Conservation (phyloP, 805 yeast species). For the Candida hungchunana region DNA sequence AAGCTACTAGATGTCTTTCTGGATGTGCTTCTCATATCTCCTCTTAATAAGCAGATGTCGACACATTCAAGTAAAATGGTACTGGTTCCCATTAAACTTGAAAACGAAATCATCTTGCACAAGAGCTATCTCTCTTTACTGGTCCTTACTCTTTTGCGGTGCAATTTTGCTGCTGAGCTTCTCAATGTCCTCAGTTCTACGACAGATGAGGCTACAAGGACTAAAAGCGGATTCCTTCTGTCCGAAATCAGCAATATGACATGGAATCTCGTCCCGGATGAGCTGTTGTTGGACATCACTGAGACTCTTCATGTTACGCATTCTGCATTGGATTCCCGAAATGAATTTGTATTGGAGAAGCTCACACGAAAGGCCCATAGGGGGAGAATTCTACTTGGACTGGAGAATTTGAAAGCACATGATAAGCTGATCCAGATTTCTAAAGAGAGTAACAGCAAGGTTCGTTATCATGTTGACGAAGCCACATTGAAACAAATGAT, state of each 20-base stretch:
- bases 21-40: conserved; percentile 58
- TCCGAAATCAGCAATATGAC: conserved; percentile 58
- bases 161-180: conserved; percentile 50
- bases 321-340: conserved; percentile 20
- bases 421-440: conserved; percentile 24
- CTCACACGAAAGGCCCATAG: conserved; percentile 36
- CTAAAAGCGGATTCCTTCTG: conserved; percentile 61
- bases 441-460: conserved; percentile 14
- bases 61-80: conserved; percentile 16
- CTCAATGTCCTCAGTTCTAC: conserved; percentile 38
- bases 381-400: conserved; percentile 34
- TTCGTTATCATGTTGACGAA: conserved; percentile 44
- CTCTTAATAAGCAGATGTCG: conserved; percentile 33
- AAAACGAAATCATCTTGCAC: conserved; percentile 39
- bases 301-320: too few relatives aligned
- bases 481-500: conserved; percentile 61
- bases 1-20: conserved; percentile 67
- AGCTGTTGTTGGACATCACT: conserved; percentile 29
- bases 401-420: conserved; percentile 23
- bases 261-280: conserved; percentile 49
- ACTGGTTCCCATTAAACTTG: conserved; percentile 30
- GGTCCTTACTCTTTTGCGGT: conserved; percentile 47
- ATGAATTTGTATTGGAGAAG: conserved; percentile 46
- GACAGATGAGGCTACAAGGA: conserved; percentile 40
- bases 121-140: conserved; percentile 68